These are phyloP conservation scores for Scheffersomyces stipitis DNA, from an alignment of 805 yeast genomes.

Conservation along the genomic window DNA sequence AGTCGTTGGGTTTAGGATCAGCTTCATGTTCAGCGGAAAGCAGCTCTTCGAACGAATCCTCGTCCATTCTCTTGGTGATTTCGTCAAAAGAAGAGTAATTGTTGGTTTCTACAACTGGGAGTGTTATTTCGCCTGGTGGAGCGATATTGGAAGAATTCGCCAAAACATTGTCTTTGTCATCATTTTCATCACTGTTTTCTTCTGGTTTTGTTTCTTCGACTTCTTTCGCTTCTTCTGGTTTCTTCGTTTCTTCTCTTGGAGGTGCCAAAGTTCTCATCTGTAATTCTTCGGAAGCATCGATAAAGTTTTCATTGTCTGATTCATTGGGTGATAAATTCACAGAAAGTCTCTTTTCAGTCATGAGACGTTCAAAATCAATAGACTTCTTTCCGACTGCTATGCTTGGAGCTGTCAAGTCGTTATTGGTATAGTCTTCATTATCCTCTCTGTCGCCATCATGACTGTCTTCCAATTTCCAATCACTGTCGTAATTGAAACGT, in stretches of 20 bases:
- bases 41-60: slow-evolving; percentile 34
- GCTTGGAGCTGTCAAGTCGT: slow-evolving; percentile 10
- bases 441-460: slow-evolving; percentile 41
- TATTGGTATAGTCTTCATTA: slow-evolving; percentile 29
- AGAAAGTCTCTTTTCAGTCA: slow-evolving; percentile 6
- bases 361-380: slow-evolving; percentile 11
- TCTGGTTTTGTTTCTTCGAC: background rate
- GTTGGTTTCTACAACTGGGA: slow-evolving; percentile 44
- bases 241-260: slow-evolving; percentile 7
- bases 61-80: slow-evolving; percentile 25
- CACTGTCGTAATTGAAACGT: slow-evolving; percentile 32
- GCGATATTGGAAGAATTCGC: slow-evolving; percentile 46
- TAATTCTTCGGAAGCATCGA: slow-evolving; percentile 21
- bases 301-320: slow-evolving; percentile 1
- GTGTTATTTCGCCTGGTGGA: slow-evolving; percentile 31
- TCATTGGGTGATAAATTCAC: slow-evolving; percentile 4
- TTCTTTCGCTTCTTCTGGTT: slow-evolving; percentile 1
- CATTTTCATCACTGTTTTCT: slow-evolving; percentile 9
- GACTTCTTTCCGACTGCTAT: slow-evolving; percentile 2
- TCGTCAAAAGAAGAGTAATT: slow-evolving; percentile 43
- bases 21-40: slow-evolving; percentile 43
- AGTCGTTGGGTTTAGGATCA: slow-evolving; percentile 26
- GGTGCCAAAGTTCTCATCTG: slow-evolving; percentile 18
- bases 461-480: slow-evolving; percentile 39
- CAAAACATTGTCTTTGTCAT: slow-evolving; percentile 22